Evolutionary conservation across 2,329 filamentous ascomycete genomes (phyloP).

Genomic region (Colletotrichum acutatum): DNA sequence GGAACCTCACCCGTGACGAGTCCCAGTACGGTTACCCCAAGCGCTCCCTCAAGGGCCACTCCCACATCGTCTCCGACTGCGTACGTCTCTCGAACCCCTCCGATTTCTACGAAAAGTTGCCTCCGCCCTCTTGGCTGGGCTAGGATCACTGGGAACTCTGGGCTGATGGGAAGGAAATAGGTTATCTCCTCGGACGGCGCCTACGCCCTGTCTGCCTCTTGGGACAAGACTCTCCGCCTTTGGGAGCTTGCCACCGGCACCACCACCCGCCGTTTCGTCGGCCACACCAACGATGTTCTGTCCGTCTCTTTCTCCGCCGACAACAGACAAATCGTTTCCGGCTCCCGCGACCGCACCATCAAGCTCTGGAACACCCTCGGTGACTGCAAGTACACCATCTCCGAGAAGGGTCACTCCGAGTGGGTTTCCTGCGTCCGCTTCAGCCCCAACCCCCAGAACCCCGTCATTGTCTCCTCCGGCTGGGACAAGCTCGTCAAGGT

Average conservation of each 20-base stretch:
- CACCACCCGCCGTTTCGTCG: conserved; percentile 98
- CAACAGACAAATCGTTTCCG: conserved; percentile 99
- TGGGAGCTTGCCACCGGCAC: conserved; percentile 98
- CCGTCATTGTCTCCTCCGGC: conserved; percentile 96
- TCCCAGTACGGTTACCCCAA: conserved; percentile 98
- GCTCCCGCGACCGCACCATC: conserved; percentile 97
- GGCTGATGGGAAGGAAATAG: conserved; percentile 62
- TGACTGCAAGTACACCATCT: conserved; percentile 99
- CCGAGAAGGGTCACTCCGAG: conserved; percentile 99
- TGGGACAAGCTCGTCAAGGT: conserved; percentile 99
- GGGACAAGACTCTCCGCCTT: conserved; percentile 99
- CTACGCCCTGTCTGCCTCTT: conserved; percentile 98
- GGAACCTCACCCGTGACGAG: conserved; percentile 99
- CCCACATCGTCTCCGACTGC: conserved; percentile 99
- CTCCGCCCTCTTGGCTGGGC: background rate
- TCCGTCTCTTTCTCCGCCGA: conserved; percentile 99
- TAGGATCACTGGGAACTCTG: conserved; percentile 27
- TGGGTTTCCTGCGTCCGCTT: conserved; percentile 99
- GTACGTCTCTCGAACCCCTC: conserved; percentile 69
- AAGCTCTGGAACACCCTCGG: conserved; percentile 99
- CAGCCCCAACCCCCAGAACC: conserved; percentile 99
- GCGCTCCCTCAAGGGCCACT: conserved; percentile 98
- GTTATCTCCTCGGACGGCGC: conserved; percentile 99
- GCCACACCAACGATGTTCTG: conserved; percentile 99
- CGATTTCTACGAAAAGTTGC: conserved; percentile 18